phyloP scores from a whole-genome alignment of 495 filamentous ascomycete species.

The Hamigera avellanea region DNA sequence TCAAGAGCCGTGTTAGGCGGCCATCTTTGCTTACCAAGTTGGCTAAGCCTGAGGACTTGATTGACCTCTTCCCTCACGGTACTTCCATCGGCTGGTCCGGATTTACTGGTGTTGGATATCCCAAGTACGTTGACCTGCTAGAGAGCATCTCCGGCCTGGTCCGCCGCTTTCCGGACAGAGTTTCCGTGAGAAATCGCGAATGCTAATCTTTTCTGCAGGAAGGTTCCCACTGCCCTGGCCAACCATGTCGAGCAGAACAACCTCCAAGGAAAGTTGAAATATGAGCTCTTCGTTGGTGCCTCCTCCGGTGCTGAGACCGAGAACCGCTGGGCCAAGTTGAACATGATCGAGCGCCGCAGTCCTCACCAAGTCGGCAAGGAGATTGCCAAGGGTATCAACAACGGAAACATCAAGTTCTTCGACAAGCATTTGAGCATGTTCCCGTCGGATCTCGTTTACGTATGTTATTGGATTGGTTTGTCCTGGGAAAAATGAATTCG shows the following conservation, averaged over 20 bases:
- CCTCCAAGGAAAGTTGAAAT: constrained; percentile 72
- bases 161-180: neutral
- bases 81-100: constrained; percentile 82
- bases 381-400: constrained; percentile 85
- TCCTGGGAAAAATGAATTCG: neutral
- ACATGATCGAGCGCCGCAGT: constrained; percentile 80
- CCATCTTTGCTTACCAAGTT: constrained; percentile 74
- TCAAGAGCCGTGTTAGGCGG: constrained; percentile 63
- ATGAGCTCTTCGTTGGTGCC: constrained; percentile 79
- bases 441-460: constrained; percentile 75
- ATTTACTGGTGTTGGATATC: constrained; percentile 86
- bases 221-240: constrained; percentile 72
- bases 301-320: constrained; percentile 85
- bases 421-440: constrained; percentile 92
- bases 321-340: constrained; percentile 72
- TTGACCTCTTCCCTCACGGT: constrained; percentile 71
- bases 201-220: constrained; percentile 34
- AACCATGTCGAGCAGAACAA: constrained; percentile 86
- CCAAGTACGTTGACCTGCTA: constrained; percentile 51
- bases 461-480: constrained; percentile 21
- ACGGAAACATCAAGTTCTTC: constrained; percentile 81
- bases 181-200: constrained; percentile 2
- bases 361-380: constrained; percentile 90
- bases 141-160: too few relatives aligned
- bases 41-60: constrained; percentile 64